Conservation (phyloP, 805 yeast species). For the Metschnikowia chrysomelidarum region DNA sequence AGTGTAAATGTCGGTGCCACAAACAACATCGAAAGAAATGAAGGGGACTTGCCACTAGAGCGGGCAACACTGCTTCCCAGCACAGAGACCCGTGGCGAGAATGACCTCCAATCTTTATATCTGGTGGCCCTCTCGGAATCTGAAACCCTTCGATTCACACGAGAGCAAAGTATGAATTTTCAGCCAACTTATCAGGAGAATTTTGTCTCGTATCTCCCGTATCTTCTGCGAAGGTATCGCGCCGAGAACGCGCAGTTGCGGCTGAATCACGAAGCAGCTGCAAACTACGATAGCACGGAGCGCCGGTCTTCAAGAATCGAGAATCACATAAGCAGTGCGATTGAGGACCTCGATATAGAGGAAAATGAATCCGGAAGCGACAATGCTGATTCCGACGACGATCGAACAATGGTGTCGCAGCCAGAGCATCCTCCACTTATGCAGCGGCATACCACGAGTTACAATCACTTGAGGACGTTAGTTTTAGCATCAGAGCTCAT, state of each 20-base stretch:
- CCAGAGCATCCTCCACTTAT: constrained; percentile 17
- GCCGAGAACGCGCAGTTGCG: constrained; percentile 8
- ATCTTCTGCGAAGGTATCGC: constrained; percentile 31
- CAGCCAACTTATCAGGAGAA: constrained; percentile 38
- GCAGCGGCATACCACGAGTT: constrained; percentile 22
- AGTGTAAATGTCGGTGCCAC: too few relatives aligned
- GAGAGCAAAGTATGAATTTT: constrained; percentile 28
- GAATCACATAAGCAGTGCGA: too few relatives aligned
- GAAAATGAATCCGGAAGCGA: too few relatives aligned
- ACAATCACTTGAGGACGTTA: constrained; percentile 28
- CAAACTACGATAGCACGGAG: too few relatives aligned
- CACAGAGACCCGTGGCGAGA: constrained; percentile 3
- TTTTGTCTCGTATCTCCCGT: constrained; percentile 38
- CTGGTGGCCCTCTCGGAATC: constrained; percentile 35
- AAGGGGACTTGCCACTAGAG: background rate
- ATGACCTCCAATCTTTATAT: constrained; percentile 7
- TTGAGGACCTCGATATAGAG: too few relatives aligned
- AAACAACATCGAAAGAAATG: too few relatives aligned
- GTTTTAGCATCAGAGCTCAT: constrained; percentile 35
- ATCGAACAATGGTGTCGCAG: constrained; percentile 11
- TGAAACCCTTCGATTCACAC: constrained; percentile 30
- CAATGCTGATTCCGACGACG: constrained; percentile 11
- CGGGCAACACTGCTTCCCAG: constrained; percentile 1
- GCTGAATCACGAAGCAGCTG: background rate
- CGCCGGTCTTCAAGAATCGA: too few relatives aligned